phyloP scores from a whole-genome alignment of 2,329 filamentous ascomycete genomes.

The Epichloe baconii region DNA sequence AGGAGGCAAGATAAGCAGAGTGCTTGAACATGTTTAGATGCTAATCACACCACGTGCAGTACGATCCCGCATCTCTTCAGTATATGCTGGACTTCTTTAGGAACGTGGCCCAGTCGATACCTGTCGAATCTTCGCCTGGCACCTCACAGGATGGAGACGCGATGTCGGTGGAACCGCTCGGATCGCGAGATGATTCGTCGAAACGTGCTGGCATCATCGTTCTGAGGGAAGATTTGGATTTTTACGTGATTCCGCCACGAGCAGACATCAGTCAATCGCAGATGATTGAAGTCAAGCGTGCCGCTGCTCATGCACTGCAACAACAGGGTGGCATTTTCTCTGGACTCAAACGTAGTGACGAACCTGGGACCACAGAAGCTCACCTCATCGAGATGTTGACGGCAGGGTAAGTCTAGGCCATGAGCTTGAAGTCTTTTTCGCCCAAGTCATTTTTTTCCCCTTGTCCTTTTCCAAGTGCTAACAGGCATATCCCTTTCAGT shows the following conservation, averaged over 20 bases:
- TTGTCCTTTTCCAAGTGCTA: neutral
- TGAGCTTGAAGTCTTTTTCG: neutral
- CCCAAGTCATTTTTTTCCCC: neutral
- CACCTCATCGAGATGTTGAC: constrained; percentile 99
- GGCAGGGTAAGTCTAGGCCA: constrained; percentile 58
- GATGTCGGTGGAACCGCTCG: constrained; percentile 60
- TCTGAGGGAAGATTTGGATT: constrained; percentile 87
- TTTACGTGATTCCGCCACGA: constrained; percentile 85
- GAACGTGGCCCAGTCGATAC: constrained; percentile 90
- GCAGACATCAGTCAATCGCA: constrained; percentile 73
- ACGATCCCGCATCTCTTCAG: constrained; percentile 88
- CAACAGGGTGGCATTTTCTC: constrained; percentile 93
- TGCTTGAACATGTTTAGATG: neutral
- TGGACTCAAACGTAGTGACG: constrained; percentile 85
- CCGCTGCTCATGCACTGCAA: constrained; percentile 74
- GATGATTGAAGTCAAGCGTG: constrained; percentile 94
- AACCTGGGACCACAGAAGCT: constrained; percentile 91
- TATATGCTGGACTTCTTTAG: constrained; percentile 99
- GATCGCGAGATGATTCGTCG: constrained; percentile 58
- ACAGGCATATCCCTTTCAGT: constrained; percentile 30
- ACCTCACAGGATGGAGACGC: constrained; percentile 48
- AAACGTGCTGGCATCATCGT: constrained; percentile 97
- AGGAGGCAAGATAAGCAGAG: neutral
- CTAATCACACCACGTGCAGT: constrained; percentile 40
- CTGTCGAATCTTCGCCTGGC: constrained; percentile 55